These are phyloP conservation scores for Magnaporthales sp. DNA, from an alignment of 2,329 filamentous ascomycete species.

Conservation along the genomic window DNA sequence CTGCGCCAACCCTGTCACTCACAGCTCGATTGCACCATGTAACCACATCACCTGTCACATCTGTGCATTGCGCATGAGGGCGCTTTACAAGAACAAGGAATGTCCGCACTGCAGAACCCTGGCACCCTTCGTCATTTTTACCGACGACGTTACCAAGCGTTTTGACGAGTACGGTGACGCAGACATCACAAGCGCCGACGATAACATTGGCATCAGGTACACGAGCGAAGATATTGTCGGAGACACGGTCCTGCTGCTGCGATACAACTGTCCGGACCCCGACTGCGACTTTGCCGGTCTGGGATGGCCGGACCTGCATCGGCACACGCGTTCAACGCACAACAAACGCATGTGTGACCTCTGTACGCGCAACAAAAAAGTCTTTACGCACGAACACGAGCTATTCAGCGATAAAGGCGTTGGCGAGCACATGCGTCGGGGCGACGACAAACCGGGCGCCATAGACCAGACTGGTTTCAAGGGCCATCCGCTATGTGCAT, in stretches of 20 bases:
- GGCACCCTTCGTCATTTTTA: slow-evolving; percentile 84
- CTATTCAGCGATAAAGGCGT: slow-evolving; percentile 77
- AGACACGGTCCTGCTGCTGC: slow-evolving; percentile 77
- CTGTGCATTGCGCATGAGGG: slow-evolving; percentile 81
- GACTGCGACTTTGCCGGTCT: slow-evolving; percentile 76
- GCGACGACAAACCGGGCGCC: slow-evolving; percentile 84
- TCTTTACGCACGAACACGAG: slow-evolving; percentile 96
- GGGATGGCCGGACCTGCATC: slow-evolving; percentile 46
- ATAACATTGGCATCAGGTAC: slow-evolving; percentile 85
- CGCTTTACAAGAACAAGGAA: slow-evolving; percentile 90
- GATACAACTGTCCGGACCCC: slow-evolving; percentile 88
- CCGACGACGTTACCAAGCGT: slow-evolving; percentile 70
- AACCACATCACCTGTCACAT: slow-evolving; percentile 97
- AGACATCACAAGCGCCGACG: slow-evolving; percentile 72
- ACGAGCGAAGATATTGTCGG: slow-evolving; percentile 82
- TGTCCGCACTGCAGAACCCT: slow-evolving; percentile 88
- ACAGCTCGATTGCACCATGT: slow-evolving; percentile 84
- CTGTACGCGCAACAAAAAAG: slow-evolving; percentile 89
- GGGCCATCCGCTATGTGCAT: slow-evolving; percentile 88
- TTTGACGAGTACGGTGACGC: slow-evolving; percentile 71
- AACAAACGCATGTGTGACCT: slow-evolving; percentile 86
- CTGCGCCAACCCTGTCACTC: slow-evolving; percentile 81
- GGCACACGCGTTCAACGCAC: slow-evolving; percentile 78
- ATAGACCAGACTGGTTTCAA: slow-evolving; percentile 92
- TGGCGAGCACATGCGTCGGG: slow-evolving; percentile 78